These are phyloP conservation scores for Fusarium hostae DNA, from an alignment of 2,329 filamentous ascomycete genomes.

Conservation along the genomic window DNA sequence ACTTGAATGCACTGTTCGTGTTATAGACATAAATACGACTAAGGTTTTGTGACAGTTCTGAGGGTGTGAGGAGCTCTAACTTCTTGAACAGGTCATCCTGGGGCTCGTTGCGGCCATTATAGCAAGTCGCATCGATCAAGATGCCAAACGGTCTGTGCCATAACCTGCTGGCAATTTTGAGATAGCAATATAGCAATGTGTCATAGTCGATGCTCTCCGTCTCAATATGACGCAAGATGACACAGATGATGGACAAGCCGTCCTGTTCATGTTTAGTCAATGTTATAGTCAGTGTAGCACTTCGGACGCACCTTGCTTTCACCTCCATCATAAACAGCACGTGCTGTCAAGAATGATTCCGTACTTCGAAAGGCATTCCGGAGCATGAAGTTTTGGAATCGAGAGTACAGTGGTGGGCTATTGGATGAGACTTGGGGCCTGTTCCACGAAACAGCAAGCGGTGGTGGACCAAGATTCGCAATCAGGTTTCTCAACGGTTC, in stretches of 20 bases:
- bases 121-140: slow-evolving; percentile 76
- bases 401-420: slow-evolving; percentile 71
- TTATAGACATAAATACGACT: slow-evolving; percentile 76
- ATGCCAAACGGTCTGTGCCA: slow-evolving; percentile 77
- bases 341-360: slow-evolving; percentile 71
- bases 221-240: slow-evolving; percentile 75
- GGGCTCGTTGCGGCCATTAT: slow-evolving; percentile 73
- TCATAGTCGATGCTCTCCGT: slow-evolving; percentile 73
- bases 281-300: neutral
- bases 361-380: slow-evolving; percentile 73
- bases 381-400: slow-evolving; percentile 79
- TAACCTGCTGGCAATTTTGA: slow-evolving; percentile 76
- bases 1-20: slow-evolving; percentile 77
- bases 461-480: slow-evolving; percentile 73
- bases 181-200: slow-evolving; percentile 72
- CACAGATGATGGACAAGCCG: slow-evolving; percentile 74
- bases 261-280: slow-evolving; percentile 58
- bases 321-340: slow-evolving; percentile 76
- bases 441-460: slow-evolving; percentile 76
- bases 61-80: slow-evolving; percentile 70
- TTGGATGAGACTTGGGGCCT: slow-evolving; percentile 73
- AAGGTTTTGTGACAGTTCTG: slow-evolving; percentile 68
- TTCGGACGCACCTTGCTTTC: slow-evolving; percentile 68
- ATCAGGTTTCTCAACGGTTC: slow-evolving; percentile 71
- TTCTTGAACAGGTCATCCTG: slow-evolving; percentile 73